phyloP scores from a whole-genome alignment of 495 filamentous ascomycete species.

The Penicillium mononematosum region DNA sequence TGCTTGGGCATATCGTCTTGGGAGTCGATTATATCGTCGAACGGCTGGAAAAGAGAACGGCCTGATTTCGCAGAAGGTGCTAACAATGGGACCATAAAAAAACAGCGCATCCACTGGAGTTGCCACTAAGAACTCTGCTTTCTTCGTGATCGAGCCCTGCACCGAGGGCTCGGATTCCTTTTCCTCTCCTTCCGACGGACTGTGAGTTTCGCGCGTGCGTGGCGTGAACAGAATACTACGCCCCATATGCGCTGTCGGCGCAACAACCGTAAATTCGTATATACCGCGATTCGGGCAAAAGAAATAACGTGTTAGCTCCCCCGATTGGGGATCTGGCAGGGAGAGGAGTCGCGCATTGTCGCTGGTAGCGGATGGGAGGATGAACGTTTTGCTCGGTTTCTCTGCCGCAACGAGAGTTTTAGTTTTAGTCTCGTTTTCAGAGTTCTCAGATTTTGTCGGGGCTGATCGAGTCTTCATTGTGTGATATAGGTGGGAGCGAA shows the following conservation, averaged over 20 bases:
- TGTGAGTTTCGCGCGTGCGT: conserved; percentile 6
- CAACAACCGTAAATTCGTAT: conserved; percentile 81
- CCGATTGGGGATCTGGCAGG: conserved; percentile 74
- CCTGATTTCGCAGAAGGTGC: conserved; percentile 39
- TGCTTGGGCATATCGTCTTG: conserved; percentile 56
- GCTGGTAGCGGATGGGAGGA: conserved; percentile 69
- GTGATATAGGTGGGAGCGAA: neutral
- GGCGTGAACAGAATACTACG: conserved; percentile 40
- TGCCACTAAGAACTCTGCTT: conserved; percentile 71
- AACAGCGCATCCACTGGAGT: conserved; percentile 85
- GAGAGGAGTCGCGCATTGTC: conserved; percentile 68
- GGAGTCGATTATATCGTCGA: conserved; percentile 78
- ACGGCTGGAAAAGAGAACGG: conserved; percentile 62
- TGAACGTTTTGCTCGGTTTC: conserved; percentile 66
- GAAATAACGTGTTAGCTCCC: conserved; percentile 65
- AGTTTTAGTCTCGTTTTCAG: conserved; percentile 13
- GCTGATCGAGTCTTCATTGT: conserved; percentile 35
- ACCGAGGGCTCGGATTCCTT: conserved; percentile 3
- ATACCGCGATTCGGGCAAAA: conserved; percentile 76
- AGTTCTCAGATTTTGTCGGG: conserved; percentile 22
- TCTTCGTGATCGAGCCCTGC: conserved; percentile 46
- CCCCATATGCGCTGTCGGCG: conserved; percentile 49
- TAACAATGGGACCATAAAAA: conserved; percentile 71
- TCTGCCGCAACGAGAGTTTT: conserved; percentile 24
- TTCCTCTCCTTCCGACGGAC: conserved; percentile 14